Percentiles rank a stretch among this genome's conserved stretches.
Conservation (phyloP, 805 yeast species). For the Candida rishiriensis region DNA sequence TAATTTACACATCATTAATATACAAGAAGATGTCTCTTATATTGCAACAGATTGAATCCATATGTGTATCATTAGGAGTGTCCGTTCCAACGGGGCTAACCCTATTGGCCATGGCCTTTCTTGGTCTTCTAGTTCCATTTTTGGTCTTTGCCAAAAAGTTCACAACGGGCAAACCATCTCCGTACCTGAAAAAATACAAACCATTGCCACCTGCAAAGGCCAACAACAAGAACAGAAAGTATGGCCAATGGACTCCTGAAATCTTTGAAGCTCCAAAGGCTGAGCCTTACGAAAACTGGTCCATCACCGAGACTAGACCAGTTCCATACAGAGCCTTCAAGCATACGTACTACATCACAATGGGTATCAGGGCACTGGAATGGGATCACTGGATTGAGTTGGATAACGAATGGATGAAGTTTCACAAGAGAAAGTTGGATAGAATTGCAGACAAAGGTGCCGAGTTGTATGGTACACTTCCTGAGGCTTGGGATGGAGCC, state of each 20-base stretch:
- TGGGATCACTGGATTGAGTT: slow-evolving; percentile 62
- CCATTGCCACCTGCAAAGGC: slow-evolving; percentile 33
- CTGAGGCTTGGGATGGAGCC: slow-evolving; percentile 49
- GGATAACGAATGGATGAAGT: slow-evolving; percentile 60
- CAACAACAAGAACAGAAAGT: slow-evolving; percentile 41
- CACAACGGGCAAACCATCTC: slow-evolving; percentile 1
- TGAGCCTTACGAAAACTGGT: slow-evolving; percentile 44
- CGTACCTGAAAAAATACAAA: slow-evolving; percentile 16
- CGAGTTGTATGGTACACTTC: slow-evolving; percentile 46
- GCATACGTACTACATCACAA: slow-evolving; percentile 58
- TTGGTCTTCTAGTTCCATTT: slow-evolving; percentile 5
- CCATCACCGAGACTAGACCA: slow-evolving; percentile 45
- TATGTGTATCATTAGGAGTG: slow-evolving; percentile 5
- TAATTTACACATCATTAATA: too few relatives aligned
- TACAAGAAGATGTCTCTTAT: slow-evolving; percentile 7
- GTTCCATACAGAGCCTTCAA: slow-evolving; percentile 65
- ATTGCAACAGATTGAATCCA: slow-evolving; percentile 3
- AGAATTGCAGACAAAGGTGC: slow-evolving; percentile 44
- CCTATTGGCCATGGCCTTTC: slow-evolving; percentile 4
- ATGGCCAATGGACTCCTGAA: slow-evolving; percentile 54
- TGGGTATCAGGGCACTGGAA: slow-evolving; percentile 66
- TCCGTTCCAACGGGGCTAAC: slow-evolving; percentile 7
- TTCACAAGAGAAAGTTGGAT: slow-evolving; percentile 46
- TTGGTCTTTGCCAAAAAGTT: slow-evolving; percentile 1
- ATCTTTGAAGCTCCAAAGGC: slow-evolving; percentile 47